Conservation (phyloP, 306 rosid species). For the Quercus alba region DNA sequence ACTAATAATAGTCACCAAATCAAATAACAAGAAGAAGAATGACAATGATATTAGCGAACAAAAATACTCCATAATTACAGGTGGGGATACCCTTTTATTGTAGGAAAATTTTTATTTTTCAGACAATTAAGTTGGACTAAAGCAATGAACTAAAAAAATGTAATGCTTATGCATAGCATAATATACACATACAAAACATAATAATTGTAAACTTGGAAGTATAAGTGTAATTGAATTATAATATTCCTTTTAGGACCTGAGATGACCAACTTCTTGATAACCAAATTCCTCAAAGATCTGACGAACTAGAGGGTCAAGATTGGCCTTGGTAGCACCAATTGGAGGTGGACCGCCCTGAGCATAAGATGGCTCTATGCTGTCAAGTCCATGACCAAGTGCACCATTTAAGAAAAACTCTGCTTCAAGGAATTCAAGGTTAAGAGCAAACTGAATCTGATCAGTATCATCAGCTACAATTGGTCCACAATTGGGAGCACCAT, state of each 20-base stretch:
- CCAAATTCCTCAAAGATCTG: constrained; percentile 27
- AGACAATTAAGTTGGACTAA: too few relatives aligned
- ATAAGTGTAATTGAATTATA: neutral
- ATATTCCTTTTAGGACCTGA: constrained; percentile 2
- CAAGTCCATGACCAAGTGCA: constrained; percentile 21
- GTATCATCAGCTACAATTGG: constrained; percentile 15
- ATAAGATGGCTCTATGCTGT: neutral
- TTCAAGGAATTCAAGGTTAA: constrained; percentile 32
- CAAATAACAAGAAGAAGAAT: too few relatives aligned
- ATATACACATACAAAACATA: too few relatives aligned
- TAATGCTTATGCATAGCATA: too few relatives aligned
- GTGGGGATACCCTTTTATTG: too few relatives aligned
- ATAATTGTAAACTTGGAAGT: too few relatives aligned
- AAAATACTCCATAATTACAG: too few relatives aligned
- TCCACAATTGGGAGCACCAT: constrained; percentile 7
- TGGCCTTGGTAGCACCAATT: constrained; percentile 24
- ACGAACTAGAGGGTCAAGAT: constrained; percentile 8
- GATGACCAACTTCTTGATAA: constrained; percentile 33
- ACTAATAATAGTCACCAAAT: too few relatives aligned
- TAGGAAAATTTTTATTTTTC: too few relatives aligned
- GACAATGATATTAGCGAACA: too few relatives aligned
- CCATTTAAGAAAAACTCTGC: constrained; percentile 16
- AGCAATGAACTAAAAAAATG: too few relatives aligned
- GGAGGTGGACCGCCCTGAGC: constrained; percentile 31
- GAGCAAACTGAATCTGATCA: constrained; percentile 22